phyloP scores from a whole-genome alignment of 192 early-diverging fungal species.

The Coemansia sp. region DNA sequence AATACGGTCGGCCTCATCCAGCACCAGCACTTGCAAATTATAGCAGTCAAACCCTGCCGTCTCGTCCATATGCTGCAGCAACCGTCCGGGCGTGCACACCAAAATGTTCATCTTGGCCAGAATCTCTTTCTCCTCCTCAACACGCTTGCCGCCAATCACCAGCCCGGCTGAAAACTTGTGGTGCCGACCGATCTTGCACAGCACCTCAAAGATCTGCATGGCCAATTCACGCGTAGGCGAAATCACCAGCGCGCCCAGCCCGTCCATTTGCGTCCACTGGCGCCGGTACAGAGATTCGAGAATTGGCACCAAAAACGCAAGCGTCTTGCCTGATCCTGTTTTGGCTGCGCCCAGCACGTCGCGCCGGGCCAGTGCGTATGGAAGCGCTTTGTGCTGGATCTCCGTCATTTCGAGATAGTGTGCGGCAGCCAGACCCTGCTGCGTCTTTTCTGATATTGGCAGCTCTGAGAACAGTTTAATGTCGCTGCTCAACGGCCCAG shows the following conservation, averaged over 20 bases:
- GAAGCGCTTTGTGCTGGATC: conserved; percentile 81
- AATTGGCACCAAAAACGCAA: conserved; percentile 77
- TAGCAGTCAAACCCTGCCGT: conserved; percentile 88
- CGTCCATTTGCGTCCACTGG: conserved; percentile 82
- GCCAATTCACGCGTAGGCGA: conserved; percentile 80
- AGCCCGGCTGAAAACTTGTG: conserved; percentile 90
- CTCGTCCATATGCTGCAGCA: conserved; percentile 89
- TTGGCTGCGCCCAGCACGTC: conserved; percentile 86
- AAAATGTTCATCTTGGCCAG: conserved; percentile 79
- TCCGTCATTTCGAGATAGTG: conserved; percentile 93
- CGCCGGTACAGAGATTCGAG: conserved; percentile 80
- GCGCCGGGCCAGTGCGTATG: conserved; percentile 64
- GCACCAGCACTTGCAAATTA: conserved; percentile 70
- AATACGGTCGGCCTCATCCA: conserved; percentile 86
- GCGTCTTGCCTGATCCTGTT: conserved; percentile 83
- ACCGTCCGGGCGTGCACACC: conserved; percentile 76
- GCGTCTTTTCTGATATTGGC: conserved; percentile 51
- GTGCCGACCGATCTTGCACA: conserved; percentile 68
- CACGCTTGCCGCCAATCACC: conserved; percentile 92
- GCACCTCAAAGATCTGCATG: conserved; percentile 90
- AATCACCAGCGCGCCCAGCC: conserved; percentile 78
- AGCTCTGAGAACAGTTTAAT: conserved; percentile 38
- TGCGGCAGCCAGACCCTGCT: conserved; percentile 71
- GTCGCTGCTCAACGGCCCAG: conserved; percentile 15
- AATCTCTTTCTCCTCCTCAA: conserved; percentile 73